A percentile compares a stretch with the other conserved stretches of the same genome.
phyloP scores from a whole-genome alignment of 345 rosid genomes.

The Toxicodendron radicans region DNA sequence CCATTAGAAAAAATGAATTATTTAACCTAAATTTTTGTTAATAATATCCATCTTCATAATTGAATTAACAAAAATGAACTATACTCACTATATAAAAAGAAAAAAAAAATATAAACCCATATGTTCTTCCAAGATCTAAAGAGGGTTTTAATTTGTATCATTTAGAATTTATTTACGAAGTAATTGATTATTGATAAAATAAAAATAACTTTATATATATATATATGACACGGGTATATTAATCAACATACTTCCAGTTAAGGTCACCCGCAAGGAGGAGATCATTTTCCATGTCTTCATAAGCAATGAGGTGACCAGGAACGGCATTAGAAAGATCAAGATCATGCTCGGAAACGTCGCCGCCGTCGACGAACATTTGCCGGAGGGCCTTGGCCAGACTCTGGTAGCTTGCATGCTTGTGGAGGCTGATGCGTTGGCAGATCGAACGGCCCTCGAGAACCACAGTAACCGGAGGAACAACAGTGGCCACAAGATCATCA shows the following conservation, averaged over 20 bases:
- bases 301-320: constrained; percentile 80
- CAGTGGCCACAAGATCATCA: constrained; percentile 63
- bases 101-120: too few relatives aligned
- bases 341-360: constrained; percentile 34
- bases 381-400: constrained; percentile 80
- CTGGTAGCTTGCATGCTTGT: constrained; percentile 72
- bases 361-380: constrained; percentile 74
- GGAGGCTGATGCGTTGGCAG: constrained; percentile 80
- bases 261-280: constrained; percentile 96
- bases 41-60: too few relatives aligned
- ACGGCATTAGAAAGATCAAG: constrained; percentile 76
- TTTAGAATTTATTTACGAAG: neutral
- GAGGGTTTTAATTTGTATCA: neutral
- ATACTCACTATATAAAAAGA: too few relatives aligned
- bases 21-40: too few relatives aligned
- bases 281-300: constrained; percentile 91
- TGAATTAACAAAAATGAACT: too few relatives aligned
- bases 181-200: neutral
- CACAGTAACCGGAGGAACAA: constrained; percentile 81
- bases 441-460: constrained; percentile 89
- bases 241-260: constrained; percentile 63
- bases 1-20: too few relatives aligned
- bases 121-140: neutral
- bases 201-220: too few relatives aligned
- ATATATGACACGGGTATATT: neutral